Evolutionary conservation across 2,329 filamentous ascomycete genomes (phyloP).

Genomic region (Fusarium foetens): DNA sequence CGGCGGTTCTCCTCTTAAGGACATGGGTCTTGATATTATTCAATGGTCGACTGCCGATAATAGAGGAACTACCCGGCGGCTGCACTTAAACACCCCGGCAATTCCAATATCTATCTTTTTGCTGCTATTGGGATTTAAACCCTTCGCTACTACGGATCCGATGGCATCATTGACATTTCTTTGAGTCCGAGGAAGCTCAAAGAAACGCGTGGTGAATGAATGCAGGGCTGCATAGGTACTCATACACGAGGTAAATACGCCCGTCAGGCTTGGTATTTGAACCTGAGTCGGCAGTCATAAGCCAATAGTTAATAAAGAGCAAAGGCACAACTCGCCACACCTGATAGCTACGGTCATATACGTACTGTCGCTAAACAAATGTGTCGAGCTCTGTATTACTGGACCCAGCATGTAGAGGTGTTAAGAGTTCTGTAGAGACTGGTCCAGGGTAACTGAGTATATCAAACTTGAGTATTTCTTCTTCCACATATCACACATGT

Average conservation of each 20-base stretch:
- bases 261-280: background rate
- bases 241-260: no score
- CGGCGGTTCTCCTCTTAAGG: slow-evolving; percentile 12
- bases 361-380: background rate
- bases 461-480: background rate
- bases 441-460: background rate
- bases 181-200: no score
- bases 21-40: slow-evolving; percentile 12
- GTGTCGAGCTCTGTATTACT: background rate
- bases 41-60: slow-evolving; percentile 1
- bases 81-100: background rate
- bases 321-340: background rate
- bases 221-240: background rate
- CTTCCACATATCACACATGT: background rate
- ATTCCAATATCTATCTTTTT: background rate
- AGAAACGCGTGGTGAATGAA: background rate
- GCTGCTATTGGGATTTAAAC: background rate
- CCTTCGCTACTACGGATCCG: background rate
- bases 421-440: background rate
- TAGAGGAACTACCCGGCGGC: background rate
- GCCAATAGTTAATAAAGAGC: background rate
- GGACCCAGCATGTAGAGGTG: background rate
- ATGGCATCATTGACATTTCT: background rate
- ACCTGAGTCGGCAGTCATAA: background rate
- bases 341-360: background rate